Percentiles rank a stretch among this genome's conserved stretches.
Evolutionary conservation across 129 eudicot species (phyloP).

Genomic region (Artemisia tridentata): DNA sequence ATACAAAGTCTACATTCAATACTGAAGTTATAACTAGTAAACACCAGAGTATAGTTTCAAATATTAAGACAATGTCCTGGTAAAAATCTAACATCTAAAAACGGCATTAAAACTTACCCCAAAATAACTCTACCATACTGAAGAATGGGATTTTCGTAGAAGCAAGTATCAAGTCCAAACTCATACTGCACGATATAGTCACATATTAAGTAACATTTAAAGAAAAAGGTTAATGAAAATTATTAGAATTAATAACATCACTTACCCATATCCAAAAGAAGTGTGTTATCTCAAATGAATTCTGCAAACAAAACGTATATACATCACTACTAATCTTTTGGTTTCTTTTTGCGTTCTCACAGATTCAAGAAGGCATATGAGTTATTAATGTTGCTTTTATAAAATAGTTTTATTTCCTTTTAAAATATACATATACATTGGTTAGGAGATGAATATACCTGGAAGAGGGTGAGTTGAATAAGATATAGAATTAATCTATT

Average conservation of each 20-base stretch:
- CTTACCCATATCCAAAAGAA: slow-evolving; percentile 92
- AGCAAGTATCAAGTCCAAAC: slow-evolving; percentile 81
- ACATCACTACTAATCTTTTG: neutral
- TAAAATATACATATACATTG: too few relatives aligned
- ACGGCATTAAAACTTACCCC: slow-evolving; percentile 50
- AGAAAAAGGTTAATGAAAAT: neutral
- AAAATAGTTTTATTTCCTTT: too few relatives aligned
- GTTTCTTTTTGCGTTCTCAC: neutral
- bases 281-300: slow-evolving; percentile 91
- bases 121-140: slow-evolving; percentile 52
- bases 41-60: too few relatives aligned
- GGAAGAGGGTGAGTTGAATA: slow-evolving; percentile 85
- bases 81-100: neutral
- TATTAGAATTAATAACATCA: too few relatives aligned
- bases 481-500: slow-evolving; percentile 54
- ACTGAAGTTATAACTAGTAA: too few relatives aligned
- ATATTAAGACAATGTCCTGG: neutral
- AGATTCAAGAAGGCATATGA: neutral
- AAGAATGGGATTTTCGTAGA: slow-evolving; percentile 43
- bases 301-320: slow-evolving; percentile 45
- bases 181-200: slow-evolving; percentile 59
- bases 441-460: slow-evolving; percentile 36
- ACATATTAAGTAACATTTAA: neutral
- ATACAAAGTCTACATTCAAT: too few relatives aligned
- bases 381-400: too few relatives aligned